phyloP scores from a whole-genome alignment of 345 rosid genomes.

The Acer campestre region DNA sequence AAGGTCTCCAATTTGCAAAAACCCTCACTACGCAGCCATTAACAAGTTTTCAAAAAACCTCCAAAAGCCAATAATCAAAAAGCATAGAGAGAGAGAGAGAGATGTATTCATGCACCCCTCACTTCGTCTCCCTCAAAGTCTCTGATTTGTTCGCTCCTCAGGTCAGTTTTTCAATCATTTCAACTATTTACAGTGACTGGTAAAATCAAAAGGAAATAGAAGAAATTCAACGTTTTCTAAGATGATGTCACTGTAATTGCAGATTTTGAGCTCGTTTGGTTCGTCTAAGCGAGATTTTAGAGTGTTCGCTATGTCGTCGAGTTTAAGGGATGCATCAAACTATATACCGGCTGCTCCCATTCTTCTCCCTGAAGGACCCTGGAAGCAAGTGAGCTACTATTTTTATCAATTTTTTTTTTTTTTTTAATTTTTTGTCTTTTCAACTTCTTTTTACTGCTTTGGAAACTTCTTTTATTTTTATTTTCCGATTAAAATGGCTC shows the following conservation, averaged over 20 bases:
- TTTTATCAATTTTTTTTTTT: neutral
- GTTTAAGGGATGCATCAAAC: conserved; percentile 49
- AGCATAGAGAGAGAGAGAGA: neutral
- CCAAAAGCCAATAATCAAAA: no score
- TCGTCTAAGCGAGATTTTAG: conserved; percentile 40
- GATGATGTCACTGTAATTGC: neutral
- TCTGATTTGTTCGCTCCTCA: conserved; percentile 37
- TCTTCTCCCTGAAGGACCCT: conserved; percentile 75
- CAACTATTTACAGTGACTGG: neutral
- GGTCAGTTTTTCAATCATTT: conserved; percentile 27
- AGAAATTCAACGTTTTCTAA: neutral
- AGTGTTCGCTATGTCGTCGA: conserved; percentile 36
- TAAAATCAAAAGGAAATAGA: neutral
- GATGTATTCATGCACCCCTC: conserved; percentile 43
- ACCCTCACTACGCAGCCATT: neutral
- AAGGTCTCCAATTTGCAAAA: neutral
- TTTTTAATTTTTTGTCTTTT: neutral
- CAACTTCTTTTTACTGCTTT: no score
- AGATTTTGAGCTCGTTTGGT: conserved; percentile 34
- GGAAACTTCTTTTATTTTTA: no score
- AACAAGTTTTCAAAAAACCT: neutral
- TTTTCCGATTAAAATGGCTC: neutral
- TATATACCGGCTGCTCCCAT: conserved; percentile 84
- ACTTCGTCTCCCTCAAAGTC: conserved; percentile 35
- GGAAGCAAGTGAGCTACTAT: conserved; percentile 63